These are phyloP conservation scores for Porodaedalea pini DNA, from an alignment of 1,284 basidiomycete genomes.

Conservation along the genomic window DNA sequence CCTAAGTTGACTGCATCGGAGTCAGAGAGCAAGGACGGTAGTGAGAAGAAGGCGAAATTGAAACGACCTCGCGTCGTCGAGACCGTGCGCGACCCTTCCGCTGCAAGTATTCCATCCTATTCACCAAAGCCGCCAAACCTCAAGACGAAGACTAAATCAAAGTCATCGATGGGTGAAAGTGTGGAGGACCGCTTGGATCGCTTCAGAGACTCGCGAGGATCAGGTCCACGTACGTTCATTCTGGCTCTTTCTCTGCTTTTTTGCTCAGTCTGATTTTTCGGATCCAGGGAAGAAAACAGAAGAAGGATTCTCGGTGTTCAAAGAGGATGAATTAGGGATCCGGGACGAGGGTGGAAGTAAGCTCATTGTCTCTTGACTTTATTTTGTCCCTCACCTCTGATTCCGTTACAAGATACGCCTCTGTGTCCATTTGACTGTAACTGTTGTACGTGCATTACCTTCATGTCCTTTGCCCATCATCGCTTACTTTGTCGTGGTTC, in stretches of 20 bases:
- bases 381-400: slow-evolving; percentile 22
- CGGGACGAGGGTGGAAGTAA: slow-evolving; percentile 72
- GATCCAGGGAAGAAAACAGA: slow-evolving; percentile 81
- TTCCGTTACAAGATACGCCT: slow-evolving; percentile 48
- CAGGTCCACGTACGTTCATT: slow-evolving; percentile 16
- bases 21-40: not conserved
- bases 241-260: not conserved
- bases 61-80: slow-evolving; percentile 13
- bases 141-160: not conserved
- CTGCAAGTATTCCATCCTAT: not conserved
- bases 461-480: not conserved
- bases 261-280: not conserved
- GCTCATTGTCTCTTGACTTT: slow-evolving; percentile 25
- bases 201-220: slow-evolving; percentile 18
- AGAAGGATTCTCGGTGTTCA: slow-evolving; percentile 82
- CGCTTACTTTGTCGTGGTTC: slow-evolving; percentile 21
- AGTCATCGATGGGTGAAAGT: not conserved
- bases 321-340: slow-evolving; percentile 83
- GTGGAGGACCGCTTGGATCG: not conserved
- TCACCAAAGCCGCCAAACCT: not conserved
- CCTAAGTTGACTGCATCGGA: not conserved
- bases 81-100: slow-evolving; percentile 18
- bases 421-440: slow-evolving; percentile 81
- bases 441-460: slow-evolving; percentile 58
- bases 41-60: slow-evolving; percentile 5